Evolutionary conservation across 2,329 filamentous ascomycete species (phyloP), one percentile per base, ranked within the genome.

Genomic region (Ceratocystis cacaofunesta): DNA sequence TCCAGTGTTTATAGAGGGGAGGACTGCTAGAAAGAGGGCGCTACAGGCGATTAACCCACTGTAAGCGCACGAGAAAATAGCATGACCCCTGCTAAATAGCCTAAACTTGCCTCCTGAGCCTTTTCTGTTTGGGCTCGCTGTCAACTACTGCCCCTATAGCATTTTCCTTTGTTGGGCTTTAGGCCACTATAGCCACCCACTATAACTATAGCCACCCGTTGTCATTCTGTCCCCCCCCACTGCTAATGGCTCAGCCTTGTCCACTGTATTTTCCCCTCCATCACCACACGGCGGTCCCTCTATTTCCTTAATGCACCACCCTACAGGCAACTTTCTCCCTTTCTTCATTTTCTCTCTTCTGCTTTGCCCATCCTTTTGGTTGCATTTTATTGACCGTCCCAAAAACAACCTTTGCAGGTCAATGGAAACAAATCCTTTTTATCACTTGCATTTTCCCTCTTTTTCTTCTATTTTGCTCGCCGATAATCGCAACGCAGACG

Each of bases 341-440:
- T 25, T 30, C 50, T 55, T 15, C 8, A 7, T 19, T 22, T 19
- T 25, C 22, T 30, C 50, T 55, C 12, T 10, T 15, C 50, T 22
- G 50, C 50, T 55, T 10, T 28, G 28, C 50, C 19, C 36, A 61
- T 43, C 58, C 17, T 41, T 19, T 22, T 43, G 15, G 17, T 17
- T 41, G 36, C 12, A 15, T 61, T 41, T 22, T 22, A 61, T 22
- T 61, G n/a, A 61, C 50, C 50, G 50, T 10, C 48, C 57, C 32
- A 61, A 61, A 25, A 19, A 41, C 17, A 41, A 41, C 36, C 36
- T 41, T 48, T 22, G n/a, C n/a, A 61, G 50, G 58, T 61, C 32
- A 61, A 61, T 61, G 58, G 58, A 61, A 61, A 61, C 10, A 61
- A 41, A 43, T 12, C 36, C 58, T 5, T 55, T 55, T 55, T 55